Conservation (phyloP, 169 alveolate species). For the Cryptosporidium viatorum region DNA sequence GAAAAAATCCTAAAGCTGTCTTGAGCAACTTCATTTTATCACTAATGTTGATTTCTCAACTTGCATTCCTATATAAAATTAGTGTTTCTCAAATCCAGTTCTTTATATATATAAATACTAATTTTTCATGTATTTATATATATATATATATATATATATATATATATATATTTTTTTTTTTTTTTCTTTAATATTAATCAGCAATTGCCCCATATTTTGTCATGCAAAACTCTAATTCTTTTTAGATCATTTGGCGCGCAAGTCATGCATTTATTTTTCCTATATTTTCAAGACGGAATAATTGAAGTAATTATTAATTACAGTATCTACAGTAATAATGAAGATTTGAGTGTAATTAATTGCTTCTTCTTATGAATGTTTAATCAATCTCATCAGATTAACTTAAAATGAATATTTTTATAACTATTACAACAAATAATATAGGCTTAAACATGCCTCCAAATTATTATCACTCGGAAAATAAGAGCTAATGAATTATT, state of each 20-base stretch:
- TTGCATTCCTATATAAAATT: neutral
- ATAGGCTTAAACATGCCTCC: neutral
- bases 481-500: neutral
- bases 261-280: neutral
- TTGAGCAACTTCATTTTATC: neutral
- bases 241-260: conserved; percentile 70
- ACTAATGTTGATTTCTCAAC: neutral
- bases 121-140: neutral
- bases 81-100: neutral
- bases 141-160: neutral
- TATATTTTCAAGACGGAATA: neutral
- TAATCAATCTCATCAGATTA: neutral
- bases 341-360: neutral
- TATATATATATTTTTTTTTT: too few relatives aligned
- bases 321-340: neutral
- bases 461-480: conserved; percentile 11
- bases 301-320: neutral
- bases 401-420: neutral
- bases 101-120: neutral
- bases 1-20: neutral
- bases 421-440: neutral
- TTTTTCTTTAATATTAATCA: neutral
- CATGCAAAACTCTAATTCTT: conserved; percentile 45
- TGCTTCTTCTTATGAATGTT: too few relatives aligned
- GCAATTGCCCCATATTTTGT: conserved; percentile 11